These are phyloP conservation scores for Hanseniaspora jakobsenii DNA, from an alignment of 805 yeast genomes.

Conservation along the genomic window DNA sequence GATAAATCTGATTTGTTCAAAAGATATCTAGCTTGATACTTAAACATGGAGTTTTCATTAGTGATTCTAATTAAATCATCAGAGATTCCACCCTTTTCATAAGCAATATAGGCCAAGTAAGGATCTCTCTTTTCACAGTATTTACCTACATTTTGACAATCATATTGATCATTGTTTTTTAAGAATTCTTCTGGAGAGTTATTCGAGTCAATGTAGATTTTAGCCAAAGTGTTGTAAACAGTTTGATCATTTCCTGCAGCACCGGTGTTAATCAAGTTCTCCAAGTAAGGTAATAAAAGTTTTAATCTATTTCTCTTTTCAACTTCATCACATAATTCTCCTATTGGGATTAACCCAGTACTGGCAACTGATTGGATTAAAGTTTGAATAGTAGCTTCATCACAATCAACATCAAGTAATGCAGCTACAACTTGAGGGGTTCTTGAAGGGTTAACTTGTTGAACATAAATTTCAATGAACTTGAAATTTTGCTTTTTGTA, in stretches of 20 bases:
- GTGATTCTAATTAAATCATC: slow-evolving; percentile 82
- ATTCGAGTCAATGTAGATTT: slow-evolving; percentile 94
- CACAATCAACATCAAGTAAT: slow-evolving; percentile 92
- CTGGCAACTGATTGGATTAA: slow-evolving; percentile 57
- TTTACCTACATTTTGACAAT: slow-evolving; percentile 89
- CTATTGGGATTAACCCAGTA: slow-evolving; percentile 87
- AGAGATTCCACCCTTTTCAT: slow-evolving; percentile 89
- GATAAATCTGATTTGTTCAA: slow-evolving; percentile 73
- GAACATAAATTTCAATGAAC: slow-evolving; percentile 94
- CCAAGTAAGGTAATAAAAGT: slow-evolving; percentile 82
- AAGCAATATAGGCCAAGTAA: slow-evolving; percentile 91
- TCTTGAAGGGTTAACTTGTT: slow-evolving; percentile 89
- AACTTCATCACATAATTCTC: slow-evolving; percentile 80
- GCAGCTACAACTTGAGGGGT: slow-evolving; percentile 97
- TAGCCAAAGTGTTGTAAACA: slow-evolving; percentile 87
- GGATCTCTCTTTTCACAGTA: slow-evolving; percentile 99
- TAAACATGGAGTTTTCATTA: slow-evolving; percentile 95
- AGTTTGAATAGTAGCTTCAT: slow-evolving; percentile 71
- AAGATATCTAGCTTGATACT: slow-evolving; percentile 95
- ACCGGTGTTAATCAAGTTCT: slow-evolving; percentile 73
- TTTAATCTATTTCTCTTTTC: slow-evolving; percentile 93
- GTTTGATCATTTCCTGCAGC: slow-evolving; percentile 71
- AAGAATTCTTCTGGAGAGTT: slow-evolving; percentile 95
- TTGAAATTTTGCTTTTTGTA: slow-evolving; percentile 94
- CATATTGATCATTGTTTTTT: slow-evolving; percentile 79